phyloP scores from a whole-genome alignment of 2,329 filamentous ascomycete genomes.

The Aureobasidium melanogenum region DNA sequence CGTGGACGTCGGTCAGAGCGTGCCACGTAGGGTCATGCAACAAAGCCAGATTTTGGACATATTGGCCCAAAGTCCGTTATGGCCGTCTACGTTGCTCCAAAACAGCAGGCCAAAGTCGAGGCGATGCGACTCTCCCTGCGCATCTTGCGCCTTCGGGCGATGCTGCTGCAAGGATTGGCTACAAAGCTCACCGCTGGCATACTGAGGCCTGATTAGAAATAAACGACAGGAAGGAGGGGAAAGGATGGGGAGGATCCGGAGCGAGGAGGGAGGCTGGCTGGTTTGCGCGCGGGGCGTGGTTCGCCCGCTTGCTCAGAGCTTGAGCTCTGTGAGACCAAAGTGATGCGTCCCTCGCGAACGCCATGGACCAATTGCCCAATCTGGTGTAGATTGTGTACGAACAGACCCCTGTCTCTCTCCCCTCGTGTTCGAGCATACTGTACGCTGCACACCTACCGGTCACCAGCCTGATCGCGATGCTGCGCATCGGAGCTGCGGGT shows the following conservation, averaged over 20 bases:
- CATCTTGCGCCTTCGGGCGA: constrained; percentile 7
- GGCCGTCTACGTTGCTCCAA: constrained; percentile 4
- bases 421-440: constrained; percentile 1
- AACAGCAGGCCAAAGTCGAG: background rate
- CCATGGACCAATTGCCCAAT: constrained; percentile 1
- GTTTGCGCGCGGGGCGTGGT: background rate
- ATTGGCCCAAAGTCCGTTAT: background rate
- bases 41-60: background rate
- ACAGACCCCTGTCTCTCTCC: background rate
- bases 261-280: constrained; percentile 1
- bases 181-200: constrained; percentile 3
- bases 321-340: constrained; percentile 4
- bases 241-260: constrained; percentile 2
- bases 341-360: background rate
- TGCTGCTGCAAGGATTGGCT: constrained; percentile 9
- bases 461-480: background rate
- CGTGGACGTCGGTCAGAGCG: background rate
- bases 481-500: background rate
- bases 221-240: background rate
- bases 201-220: constrained; percentile 7
- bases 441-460: too few species aligned
- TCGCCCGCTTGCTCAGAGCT: background rate
- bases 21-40: constrained; percentile 10
- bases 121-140: constrained; percentile 5
- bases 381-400: background rate